These are phyloP conservation scores for Neospora caninum DNA, from an alignment of 169 alveolate genomes.

Conservation along the genomic window DNA sequence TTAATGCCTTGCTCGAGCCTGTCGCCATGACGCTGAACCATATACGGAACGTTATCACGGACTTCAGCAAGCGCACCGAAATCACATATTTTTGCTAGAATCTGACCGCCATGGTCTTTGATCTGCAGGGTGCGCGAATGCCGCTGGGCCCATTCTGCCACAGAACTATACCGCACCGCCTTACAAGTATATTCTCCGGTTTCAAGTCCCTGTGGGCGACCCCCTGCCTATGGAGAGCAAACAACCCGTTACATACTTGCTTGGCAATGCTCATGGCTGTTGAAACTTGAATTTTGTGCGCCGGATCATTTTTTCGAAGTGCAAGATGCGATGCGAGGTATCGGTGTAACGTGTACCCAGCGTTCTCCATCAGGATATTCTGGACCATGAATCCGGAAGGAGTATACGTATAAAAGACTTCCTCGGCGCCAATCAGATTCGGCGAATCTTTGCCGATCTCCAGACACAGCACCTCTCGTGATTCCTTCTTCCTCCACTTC, in stretches of 20 bases:
- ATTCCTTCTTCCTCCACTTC: slow-evolving; percentile 36
- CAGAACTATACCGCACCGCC: neutral
- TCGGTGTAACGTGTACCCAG: slow-evolving; percentile 27
- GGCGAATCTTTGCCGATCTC: slow-evolving; percentile 36
- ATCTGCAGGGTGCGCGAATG: neutral
- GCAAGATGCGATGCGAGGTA: neutral
- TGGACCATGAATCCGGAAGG: slow-evolving; percentile 49
- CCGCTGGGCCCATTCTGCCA: neutral
- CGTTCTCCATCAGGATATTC: slow-evolving; percentile 42
- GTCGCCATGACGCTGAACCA: neutral
- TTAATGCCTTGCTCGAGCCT: slow-evolving; percentile 53
- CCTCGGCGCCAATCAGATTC: slow-evolving; percentile 26
- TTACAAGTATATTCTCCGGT: slow-evolving; percentile 53
- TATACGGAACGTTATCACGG: too few relatives aligned
- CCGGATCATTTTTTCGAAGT: neutral
- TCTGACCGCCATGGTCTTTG: neutral
- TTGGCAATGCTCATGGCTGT: slow-evolving; percentile 4
- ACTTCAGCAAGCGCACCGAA: neutral
- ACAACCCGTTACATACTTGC: slow-evolving; percentile 30
- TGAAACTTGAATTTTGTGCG: neutral
- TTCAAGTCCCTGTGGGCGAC: slow-evolving; percentile 53
- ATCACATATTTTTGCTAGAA: slow-evolving; percentile 4
- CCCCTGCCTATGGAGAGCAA: slow-evolving; percentile 31
- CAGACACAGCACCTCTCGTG: slow-evolving; percentile 42
- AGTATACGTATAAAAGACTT: slow-evolving; percentile 9